Evolutionary conservation across 352 stramenopile genomes (phyloP).

Genomic region (Globisporangium rhizosaccharum): DNA sequence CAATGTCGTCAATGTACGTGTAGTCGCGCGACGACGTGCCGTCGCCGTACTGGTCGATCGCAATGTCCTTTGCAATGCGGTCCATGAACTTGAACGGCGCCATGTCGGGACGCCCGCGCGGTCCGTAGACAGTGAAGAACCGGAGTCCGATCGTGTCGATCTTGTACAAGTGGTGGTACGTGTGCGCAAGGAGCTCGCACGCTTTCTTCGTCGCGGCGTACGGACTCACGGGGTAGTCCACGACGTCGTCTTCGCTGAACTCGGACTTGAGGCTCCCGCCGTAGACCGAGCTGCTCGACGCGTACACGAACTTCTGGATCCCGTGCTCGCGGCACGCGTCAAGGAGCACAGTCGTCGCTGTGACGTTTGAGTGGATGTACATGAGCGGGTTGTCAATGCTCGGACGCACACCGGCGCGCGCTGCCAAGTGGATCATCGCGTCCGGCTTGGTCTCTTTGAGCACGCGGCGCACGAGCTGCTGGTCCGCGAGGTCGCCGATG

Average conservation of each 20-base stretch:
- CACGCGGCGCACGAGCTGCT: constrained; percentile 83
- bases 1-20: constrained; percentile 98
- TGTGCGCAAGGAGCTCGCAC: constrained; percentile 96
- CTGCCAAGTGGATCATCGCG: constrained; percentile 94
- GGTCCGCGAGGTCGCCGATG: constrained; percentile 93
- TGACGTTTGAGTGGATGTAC: constrained; percentile 98
- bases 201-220: constrained; percentile 98
- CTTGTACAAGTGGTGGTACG: constrained; percentile 96
- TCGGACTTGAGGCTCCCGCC: constrained; percentile 88
- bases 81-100: constrained; percentile 99
- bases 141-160: constrained; percentile 93
- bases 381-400: constrained; percentile 97
- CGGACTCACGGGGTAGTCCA: constrained; percentile 93
- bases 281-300: constrained; percentile 94
- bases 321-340: constrained; percentile 88
- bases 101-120: constrained; percentile 96
- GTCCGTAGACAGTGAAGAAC: constrained; percentile 99
- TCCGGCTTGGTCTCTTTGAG: constrained; percentile 84
- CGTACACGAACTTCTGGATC: constrained; percentile 95
- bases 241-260: constrained; percentile 88
- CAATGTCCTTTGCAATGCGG: constrained; percentile 82
- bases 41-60: constrained; percentile 97
- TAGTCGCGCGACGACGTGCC: constrained; percentile 94
- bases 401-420: constrained; percentile 93
- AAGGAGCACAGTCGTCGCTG: constrained; percentile 91